These are phyloP conservation scores for Akanthomyces lecanii DNA, from an alignment of 2,329 filamentous ascomycete genomes.

Conservation along the genomic window DNA sequence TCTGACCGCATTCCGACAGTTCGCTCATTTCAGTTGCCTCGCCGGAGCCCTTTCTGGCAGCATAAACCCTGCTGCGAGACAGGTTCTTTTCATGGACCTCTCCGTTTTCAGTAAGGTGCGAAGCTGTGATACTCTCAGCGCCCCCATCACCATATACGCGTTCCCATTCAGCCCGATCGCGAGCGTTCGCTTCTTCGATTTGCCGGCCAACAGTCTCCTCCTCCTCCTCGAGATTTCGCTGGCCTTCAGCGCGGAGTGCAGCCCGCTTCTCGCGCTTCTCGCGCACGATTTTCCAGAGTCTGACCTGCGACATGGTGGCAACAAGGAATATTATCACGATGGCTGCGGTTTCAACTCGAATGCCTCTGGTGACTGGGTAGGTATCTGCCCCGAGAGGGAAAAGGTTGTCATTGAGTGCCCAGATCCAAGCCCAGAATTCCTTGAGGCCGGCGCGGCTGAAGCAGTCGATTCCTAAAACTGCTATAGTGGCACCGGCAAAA, in stretches of 20 bases:
- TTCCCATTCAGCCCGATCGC: constrained; percentile 71
- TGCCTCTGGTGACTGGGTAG: constrained; percentile 82
- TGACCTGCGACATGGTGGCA: constrained; percentile 79
- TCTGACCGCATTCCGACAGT: constrained; percentile 34
- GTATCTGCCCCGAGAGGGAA: constrained; percentile 74
- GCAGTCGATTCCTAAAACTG: constrained; percentile 83
- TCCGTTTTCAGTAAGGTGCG: constrained; percentile 49
- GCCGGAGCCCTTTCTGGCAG: constrained; percentile 32
- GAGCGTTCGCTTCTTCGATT: constrained; percentile 57
- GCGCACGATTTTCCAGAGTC: constrained; percentile 77
- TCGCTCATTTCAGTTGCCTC: constrained; percentile 55
- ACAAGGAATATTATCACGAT: constrained; percentile 70
- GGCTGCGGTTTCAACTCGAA: constrained; percentile 77
- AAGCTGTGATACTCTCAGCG: constrained; percentile 29
- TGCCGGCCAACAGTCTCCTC: constrained; percentile 68
- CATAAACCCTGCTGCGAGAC: constrained; percentile 32
- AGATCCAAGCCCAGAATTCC: constrained; percentile 94
- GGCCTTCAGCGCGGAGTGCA: constrained; percentile 44
- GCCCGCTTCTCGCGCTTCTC: constrained; percentile 53
- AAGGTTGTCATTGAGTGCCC: constrained; percentile 72
- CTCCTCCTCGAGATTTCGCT: constrained; percentile 54
- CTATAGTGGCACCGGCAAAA: constrained; percentile 74
- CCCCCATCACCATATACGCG: constrained; percentile 64
- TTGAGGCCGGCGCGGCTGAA: constrained; percentile 87
- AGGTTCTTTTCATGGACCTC: constrained; percentile 45